Evolutionary conservation across 164 flowering plant species (phyloP), one percentile per base, ranked within the genome.

Genomic region (Vitis labrusca): DNA sequence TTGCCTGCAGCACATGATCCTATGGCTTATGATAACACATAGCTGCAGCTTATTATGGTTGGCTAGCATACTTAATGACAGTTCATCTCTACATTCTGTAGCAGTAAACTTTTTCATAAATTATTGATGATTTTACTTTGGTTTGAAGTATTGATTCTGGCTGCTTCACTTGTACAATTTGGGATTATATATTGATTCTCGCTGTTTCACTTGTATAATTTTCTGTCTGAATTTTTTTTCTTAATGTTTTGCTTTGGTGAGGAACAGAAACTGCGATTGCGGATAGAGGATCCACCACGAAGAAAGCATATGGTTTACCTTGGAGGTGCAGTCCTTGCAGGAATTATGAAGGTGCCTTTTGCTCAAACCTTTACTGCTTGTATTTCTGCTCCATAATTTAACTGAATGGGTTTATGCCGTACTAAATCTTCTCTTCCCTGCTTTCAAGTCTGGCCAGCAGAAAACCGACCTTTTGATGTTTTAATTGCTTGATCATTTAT

Each of bases 261-360:
- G 60, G 19, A 59, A 56, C 80, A 91, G 97, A 95, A 95, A 81
- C 73, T 95, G 69, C 80, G 97, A 52, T 69, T 96, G 77, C 80
- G 97, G 60, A 93, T 93, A 75, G 99, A 93, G 78, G 99, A 91
- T 76, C 98, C 98, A 23, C 98, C 98, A 55, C 73, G 97, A 74
- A 88, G 99, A 77, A 96, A 96, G 85, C 98, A 96, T 71, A 90
- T 93, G 99, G 99, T 93, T 27, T 93, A 93, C 76, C 91, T 94
- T 44, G 98, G 98, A 58, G 99, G 98, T 67, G 98, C 98, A 69
- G 99, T 96, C 62, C 97, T 96, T 69, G 98, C 97, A 19, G 97
- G 95, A 72, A 91, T 96, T 63, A 96, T 93, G 98, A 95, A 93
- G 94, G 97, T 91, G 47, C 23, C 63, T 19, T 19, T 52, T 50